Conservation (phyloP, 2,329 filamentous ascomycete species). For the Raffaelea arxii region DNA sequence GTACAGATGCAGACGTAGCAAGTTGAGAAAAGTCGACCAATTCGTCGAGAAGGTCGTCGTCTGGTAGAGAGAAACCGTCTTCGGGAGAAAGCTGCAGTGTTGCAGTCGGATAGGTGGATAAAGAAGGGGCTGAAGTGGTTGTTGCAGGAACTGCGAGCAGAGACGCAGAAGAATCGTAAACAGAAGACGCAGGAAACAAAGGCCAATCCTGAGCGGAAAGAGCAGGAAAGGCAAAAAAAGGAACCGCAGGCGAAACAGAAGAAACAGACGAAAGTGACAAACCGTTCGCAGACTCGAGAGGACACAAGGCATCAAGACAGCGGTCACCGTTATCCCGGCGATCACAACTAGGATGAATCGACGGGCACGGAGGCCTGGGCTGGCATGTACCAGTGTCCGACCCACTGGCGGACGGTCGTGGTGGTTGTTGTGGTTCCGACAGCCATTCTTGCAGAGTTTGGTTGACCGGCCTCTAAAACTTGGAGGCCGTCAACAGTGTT, state of each 20-base stretch:
- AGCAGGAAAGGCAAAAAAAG: not conserved
- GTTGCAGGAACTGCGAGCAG: too few relatives aligned
- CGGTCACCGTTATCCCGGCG: not conserved
- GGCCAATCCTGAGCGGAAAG: not conserved
- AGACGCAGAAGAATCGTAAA: too few relatives aligned
- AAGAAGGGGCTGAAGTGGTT: too few relatives aligned
- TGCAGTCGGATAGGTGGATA: too few relatives aligned
- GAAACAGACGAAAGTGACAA: constrained; percentile 5
- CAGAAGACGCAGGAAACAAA: not conserved
- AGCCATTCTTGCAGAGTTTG: constrained; percentile 15
- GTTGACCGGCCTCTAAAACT: constrained; percentile 8
- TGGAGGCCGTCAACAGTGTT: constrained; percentile 3
- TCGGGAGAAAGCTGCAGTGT: too few relatives aligned
- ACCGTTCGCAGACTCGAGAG: too few relatives aligned
- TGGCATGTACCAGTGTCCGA: constrained; percentile 8
- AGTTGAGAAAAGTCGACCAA: too few relatives aligned
- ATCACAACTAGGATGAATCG: constrained; percentile 7
- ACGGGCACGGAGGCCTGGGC: constrained; percentile 4
- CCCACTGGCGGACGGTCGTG: not conserved
- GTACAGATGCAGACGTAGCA: too few relatives aligned
- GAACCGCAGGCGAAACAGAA: not conserved
- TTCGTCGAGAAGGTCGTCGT: too few relatives aligned
- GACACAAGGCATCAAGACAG: too few relatives aligned
- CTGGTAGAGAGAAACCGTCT: too few relatives aligned
- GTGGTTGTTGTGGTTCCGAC: constrained; percentile 3